Base-by-base conservation (phyloP, 768 basidiomycete species). In the Hygrocybe coccinea region DNA sequence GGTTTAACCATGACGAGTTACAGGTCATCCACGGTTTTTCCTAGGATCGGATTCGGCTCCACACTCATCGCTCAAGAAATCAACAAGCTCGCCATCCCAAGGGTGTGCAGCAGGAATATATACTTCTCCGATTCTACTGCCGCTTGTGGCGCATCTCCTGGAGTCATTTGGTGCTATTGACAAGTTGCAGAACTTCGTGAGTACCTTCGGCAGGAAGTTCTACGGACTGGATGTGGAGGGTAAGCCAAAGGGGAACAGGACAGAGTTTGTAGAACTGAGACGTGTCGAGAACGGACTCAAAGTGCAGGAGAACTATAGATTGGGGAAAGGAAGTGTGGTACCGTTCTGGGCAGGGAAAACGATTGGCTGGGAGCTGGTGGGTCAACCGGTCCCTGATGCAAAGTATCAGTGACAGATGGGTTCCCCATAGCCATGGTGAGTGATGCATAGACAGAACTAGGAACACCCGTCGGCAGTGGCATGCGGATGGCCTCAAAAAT, bases 1-100 rank as follows among this genome's bases (percentile, higher is more conserved):
- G 34, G 15, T 29, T 17, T 54, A 11, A 19, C n/a, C 34, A n/a
- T n/a, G 19, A 21, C 21, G 29, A 17, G 57, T 37, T 54, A 47
- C 61, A 84, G 95, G 95, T 3, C 89, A 95, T 69, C 87, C 92
- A 3, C 85, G 90, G 47, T 99, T 99, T 73, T 99, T 99, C 82
- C 78, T 99, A 54, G 97, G 97, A 17, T 95, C 91, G 15, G 97
- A 99, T 71, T 93, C 90, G 25, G 97, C 97, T 1, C 97, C 97
- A 38, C 97, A 99, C 70, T 85, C 89, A 4, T 78, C 79, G 29
- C 67, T 75, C 25, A 74, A 78, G 52, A 87, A 93, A 70, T 80
- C 87, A 3, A 84, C 80, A 15, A 82, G 89, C 57, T 81, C 84
- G 4, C 86, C 89, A 6, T 72, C 71, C 17, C 78, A 83, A 33